A percentile compares a stretch with the other conserved stretches of the same genome.
Evolutionary conservation across 495 filamentous ascomycete species (phyloP).

Genomic region (Hypoxylon trugodes): DNA sequence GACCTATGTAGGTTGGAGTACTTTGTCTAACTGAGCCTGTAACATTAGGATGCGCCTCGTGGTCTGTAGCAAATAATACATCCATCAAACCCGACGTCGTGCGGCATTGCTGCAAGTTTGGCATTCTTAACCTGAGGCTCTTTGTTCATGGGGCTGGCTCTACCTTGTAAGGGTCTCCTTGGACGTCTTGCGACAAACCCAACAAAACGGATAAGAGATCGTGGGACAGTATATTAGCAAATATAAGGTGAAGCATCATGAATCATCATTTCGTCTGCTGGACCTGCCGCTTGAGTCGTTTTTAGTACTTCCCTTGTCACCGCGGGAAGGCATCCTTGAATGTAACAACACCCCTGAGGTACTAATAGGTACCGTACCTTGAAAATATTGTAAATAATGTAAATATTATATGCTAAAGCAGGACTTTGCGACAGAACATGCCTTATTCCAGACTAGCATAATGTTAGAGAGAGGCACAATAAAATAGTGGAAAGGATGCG

Average conservation of each 20-base stretch:
- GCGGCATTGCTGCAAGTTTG: slow-evolving; percentile 45
- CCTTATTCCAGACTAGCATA: slow-evolving; percentile 1
- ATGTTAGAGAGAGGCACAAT: not conserved
- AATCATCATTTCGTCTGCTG: slow-evolving; percentile 19
- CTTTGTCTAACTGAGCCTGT: slow-evolving; percentile 7
- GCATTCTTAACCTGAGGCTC: slow-evolving; percentile 33
- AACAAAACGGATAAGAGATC: slow-evolving; percentile 1
- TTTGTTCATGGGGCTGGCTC: slow-evolving; percentile 5
- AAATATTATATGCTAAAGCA: too few species aligned
- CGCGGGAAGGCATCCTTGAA: slow-evolving; percentile 19
- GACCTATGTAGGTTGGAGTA: not conserved
- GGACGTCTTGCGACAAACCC: not conserved
- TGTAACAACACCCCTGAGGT: slow-evolving; percentile 6
- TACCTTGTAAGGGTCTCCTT: not conserved
- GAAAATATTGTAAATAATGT: not conserved
- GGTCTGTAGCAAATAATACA: slow-evolving; percentile 34
- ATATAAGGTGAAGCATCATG: slow-evolving; percentile 8
- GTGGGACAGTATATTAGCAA: slow-evolving; percentile 4
- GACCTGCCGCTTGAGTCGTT: slow-evolving; percentile 17
- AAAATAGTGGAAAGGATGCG: not conserved
- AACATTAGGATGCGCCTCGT: slow-evolving; percentile 26
- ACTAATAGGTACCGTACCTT: slow-evolving; percentile 13
- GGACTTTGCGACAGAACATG: too few species aligned
- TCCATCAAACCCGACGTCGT: slow-evolving; percentile 40
- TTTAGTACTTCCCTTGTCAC: slow-evolving; percentile 23